Conservation (phyloP, 2,329 filamentous ascomycete genomes). For the Myriosclerotinia scirpicola region DNA sequence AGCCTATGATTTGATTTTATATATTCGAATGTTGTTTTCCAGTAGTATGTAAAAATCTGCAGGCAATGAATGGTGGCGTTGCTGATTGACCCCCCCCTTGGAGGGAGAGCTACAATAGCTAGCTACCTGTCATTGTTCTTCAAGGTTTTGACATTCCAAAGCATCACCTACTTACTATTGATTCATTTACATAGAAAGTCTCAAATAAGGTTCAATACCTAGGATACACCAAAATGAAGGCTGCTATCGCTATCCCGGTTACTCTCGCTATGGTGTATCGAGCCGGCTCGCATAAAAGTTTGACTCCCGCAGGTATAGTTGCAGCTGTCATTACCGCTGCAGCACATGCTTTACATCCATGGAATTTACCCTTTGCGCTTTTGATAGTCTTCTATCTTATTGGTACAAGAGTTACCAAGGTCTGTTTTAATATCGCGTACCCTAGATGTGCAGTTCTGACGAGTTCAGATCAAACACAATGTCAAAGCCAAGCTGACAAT, state of each 20-base stretch:
- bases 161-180: too few species aligned
- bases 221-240: conserved; percentile 49
- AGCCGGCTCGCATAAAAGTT: conserved; percentile 69
- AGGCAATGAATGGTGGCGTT: background rate
- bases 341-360: conserved; percentile 87
- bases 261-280: conserved; percentile 63
- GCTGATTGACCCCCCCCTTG: background rate
- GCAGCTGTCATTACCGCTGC: conserved; percentile 71
- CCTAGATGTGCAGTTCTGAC: conserved; percentile 26
- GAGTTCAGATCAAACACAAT: conserved; percentile 73
- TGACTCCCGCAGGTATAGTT: conserved; percentile 75
- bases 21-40: background rate
- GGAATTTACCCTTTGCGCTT: conserved; percentile 85
- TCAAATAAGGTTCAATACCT: background rate
- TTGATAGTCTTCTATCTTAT: conserved; percentile 83
- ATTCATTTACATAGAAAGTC: background rate
- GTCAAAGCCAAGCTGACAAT: conserved; percentile 81
- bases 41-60: background rate
- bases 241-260: conserved; percentile 56
- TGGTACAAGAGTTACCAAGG: conserved; percentile 81
- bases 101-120: background rate
- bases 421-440: conserved; percentile 42
- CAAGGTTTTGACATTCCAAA: background rate
- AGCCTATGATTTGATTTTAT: background rate
- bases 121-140: conserved; percentile 13